phyloP scores from a whole-genome alignment of 1,284 basidiomycete genomes.

The Tetrapyrgos nigripes region DNA sequence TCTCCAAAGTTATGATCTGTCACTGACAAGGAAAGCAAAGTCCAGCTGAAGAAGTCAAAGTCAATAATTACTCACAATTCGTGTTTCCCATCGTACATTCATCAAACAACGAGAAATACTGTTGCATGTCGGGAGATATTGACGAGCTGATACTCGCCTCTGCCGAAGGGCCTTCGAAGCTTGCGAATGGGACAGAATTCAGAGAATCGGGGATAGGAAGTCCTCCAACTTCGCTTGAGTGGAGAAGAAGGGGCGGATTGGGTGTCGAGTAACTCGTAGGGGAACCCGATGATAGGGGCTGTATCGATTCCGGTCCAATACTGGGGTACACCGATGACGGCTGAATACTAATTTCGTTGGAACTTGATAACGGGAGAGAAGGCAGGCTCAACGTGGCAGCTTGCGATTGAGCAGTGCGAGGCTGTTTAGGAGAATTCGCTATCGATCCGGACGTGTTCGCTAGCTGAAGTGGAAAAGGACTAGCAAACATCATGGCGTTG shows the following conservation, averaged over 20 bases:
- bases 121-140: no score
- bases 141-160: background rate
- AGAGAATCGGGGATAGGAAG: background rate
- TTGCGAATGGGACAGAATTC: background rate
- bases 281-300: background rate
- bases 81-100: no score
- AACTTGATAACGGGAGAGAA: background rate
- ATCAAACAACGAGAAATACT: no score
- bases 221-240: constrained; percentile 1
- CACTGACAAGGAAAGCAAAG: no score
- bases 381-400: background rate
- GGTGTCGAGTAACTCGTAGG: background rate
- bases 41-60: no score
- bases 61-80: no score
- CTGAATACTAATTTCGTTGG: no score
- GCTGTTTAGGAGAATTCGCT: no score
- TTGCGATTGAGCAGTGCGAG: background rate
- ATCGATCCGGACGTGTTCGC: background rate
- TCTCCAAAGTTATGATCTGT: no score
- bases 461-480: background rate
- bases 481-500: constrained; percentile 10
- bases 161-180: background rate
- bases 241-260: background rate
- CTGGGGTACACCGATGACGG: no score
- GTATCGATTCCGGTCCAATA: no score